Percentiles rank a stretch among this genome's conserved stretches.
These are phyloP conservation scores for Penicillium aurantiogriseum DNA, from an alignment of 2,329 filamentous ascomycete genomes.

Conservation along the genomic window DNA sequence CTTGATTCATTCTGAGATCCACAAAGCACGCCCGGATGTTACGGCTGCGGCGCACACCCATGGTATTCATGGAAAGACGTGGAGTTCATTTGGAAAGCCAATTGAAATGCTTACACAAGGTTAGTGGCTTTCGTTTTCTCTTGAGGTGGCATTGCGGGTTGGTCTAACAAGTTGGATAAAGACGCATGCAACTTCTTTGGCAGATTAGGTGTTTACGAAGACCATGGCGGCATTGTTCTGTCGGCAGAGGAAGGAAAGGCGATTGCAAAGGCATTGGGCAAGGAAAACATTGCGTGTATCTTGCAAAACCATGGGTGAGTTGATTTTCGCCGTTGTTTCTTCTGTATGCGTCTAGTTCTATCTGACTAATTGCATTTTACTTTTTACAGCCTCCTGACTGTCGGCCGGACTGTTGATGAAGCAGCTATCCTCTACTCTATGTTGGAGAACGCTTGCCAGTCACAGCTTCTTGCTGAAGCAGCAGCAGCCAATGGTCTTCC, in stretches of 20 bases:
- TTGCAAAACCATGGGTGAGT: constrained; percentile 43
- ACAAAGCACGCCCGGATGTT: constrained; percentile 59
- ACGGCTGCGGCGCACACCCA: constrained; percentile 60
- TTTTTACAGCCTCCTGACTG: constrained; percentile 37
- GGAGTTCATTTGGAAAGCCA: constrained; percentile 60
- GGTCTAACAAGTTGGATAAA: constrained; percentile 10
- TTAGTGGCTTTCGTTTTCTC: constrained; percentile 24
- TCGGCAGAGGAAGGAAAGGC: constrained; percentile 41
- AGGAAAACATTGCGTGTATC: constrained; percentile 43
- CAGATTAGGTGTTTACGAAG: constrained; percentile 39
- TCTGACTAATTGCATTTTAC: constrained; percentile 16
- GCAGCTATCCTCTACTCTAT: constrained; percentile 41
- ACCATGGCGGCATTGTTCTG: constrained; percentile 43
- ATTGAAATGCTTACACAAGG: constrained; percentile 62
- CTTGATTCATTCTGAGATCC: constrained; percentile 61
- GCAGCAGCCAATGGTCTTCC: constrained; percentile 40
- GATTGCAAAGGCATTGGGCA: constrained; percentile 40
- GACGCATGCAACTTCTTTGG: constrained; percentile 43
- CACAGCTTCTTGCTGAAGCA: constrained; percentile 43
- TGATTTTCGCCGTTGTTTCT: background rate
- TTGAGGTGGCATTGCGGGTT: background rate
- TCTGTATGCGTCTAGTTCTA: constrained; percentile 14
- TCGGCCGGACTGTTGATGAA: constrained; percentile 43
- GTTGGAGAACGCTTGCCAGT: constrained; percentile 44
- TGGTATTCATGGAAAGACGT: constrained; percentile 59